Base-by-base conservation (phyloP, 2,329 filamentous ascomycete species). In the Colletotrichum shisoi region DNA sequence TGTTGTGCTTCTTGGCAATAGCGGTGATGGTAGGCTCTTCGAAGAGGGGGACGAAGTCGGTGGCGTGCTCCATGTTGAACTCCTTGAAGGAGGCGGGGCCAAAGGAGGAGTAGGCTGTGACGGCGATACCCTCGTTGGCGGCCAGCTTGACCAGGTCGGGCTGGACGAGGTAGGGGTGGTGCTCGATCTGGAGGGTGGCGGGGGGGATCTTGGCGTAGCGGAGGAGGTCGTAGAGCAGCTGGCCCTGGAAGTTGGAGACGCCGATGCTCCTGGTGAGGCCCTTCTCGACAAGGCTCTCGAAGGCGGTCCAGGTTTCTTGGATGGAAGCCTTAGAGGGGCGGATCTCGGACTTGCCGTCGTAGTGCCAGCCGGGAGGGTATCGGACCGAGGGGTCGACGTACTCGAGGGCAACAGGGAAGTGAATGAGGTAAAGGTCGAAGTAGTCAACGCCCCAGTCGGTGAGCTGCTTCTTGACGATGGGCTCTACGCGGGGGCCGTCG, bases 141-240 rank as follows among this genome's bases (percentile, higher is more conserved):
- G 89, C 90, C 58, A 92, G 87, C 73, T 87, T 81, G 73, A 95
- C 77, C 59, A 96, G 86, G 61, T 88, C 84, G 67, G 83, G 79
- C 84, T 96, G 92, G 69, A 91, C 89, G 67, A 94, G 87, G 85
- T 94, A 95, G 31, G 92, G 92, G 84, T 96, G 93, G 82, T 94
- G 91, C 84, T 96, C 92, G 78, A 96, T 89, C 84, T 96, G 93
- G 68, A 95, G 88, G 46, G 90, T 89, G 45, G 91, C 90, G 9
- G 92, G 91, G 51, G 84, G 84, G 79, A 93, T 86, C 73, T 85
- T 87, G 70, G 91, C 91, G 79, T 93, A 92, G 73, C 90, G 87
- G 75, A 94, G 85, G 72, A 94, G 82, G 79, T 95, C 92, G 78
- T 94, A 90, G 74, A 96, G 80, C 70, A 92, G 83, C 79, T 91